Conservation (phyloP, 163 green algal genomes). For the Prototheca cutis region DNA sequence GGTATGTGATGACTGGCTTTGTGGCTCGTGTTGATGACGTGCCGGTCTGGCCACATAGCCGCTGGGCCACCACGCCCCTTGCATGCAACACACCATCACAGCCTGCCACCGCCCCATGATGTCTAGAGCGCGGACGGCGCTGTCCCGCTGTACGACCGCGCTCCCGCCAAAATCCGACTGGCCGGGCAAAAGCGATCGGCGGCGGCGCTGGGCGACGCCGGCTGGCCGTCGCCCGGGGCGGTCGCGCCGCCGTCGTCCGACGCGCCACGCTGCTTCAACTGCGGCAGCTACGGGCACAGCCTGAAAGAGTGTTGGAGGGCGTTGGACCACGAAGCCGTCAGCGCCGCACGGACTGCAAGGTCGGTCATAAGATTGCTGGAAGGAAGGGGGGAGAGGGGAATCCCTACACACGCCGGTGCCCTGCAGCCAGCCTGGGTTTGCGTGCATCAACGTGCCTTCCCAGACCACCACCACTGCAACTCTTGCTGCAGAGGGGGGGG, state of each 20-base stretch:
- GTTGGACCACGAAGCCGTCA: constrained; percentile 7
- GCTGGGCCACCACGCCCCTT: background rate
- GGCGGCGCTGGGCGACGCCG: background rate
- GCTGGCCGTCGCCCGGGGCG: too few relatives aligned
- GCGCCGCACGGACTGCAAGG: background rate
- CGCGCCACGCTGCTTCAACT: constrained; percentile 31
- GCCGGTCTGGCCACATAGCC: background rate
- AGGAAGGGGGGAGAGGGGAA: too few relatives aligned
- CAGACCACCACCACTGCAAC: background rate
- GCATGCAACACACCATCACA: background rate
- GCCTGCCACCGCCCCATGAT: background rate
- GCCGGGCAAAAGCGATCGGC: background rate
- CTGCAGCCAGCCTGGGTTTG: background rate
- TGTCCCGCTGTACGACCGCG: constrained; percentile 15
- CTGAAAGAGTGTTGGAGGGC: constrained; percentile 18
- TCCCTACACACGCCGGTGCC: background rate
- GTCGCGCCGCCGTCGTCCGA: too few relatives aligned
- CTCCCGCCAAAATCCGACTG: background rate
- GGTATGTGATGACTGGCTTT: background rate
- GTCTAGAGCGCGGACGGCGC: constrained; percentile 2
- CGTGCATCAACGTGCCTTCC: background rate
- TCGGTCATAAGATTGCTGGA: background rate
- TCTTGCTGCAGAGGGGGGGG: background rate
- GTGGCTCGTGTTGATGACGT: too few relatives aligned
- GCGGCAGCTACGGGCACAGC: constrained; percentile 23